phyloP scores from a whole-genome alignment of 2,329 filamentous ascomycete genomes.

The Aspergillus unguis region DNA sequence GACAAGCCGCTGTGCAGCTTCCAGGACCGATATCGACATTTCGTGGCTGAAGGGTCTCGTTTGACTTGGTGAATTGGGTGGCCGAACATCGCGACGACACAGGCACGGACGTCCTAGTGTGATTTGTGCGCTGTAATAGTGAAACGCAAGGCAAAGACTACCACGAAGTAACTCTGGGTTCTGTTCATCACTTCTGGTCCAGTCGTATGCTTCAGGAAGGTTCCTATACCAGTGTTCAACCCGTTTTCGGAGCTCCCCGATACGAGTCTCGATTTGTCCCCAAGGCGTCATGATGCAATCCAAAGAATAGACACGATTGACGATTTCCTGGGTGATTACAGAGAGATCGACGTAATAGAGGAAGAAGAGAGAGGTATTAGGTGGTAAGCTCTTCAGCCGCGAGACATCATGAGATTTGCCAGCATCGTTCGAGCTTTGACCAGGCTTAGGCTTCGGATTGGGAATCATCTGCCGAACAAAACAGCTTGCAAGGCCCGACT shows the following conservation, averaged over 20 bases:
- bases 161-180: slow-evolving; percentile 32
- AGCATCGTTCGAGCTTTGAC: slow-evolving; percentile 22
- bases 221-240: slow-evolving; percentile 40
- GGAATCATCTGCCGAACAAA: slow-evolving; percentile 28
- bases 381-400: slow-evolving; percentile 37
- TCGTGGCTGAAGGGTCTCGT: slow-evolving; percentile 37
- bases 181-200: slow-evolving; percentile 30
- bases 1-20: slow-evolving; percentile 39
- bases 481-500: slow-evolving; percentile 30
- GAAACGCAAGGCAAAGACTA: slow-evolving; percentile 42
- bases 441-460: slow-evolving; percentile 27
- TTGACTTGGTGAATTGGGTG: slow-evolving; percentile 20
- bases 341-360: slow-evolving; percentile 40
- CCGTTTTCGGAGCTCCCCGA: slow-evolving; percentile 36
- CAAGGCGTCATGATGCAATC: slow-evolving; percentile 39
- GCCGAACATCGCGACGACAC: slow-evolving; percentile 42
- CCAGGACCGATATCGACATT: slow-evolving; percentile 38
- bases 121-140: slow-evolving; percentile 44
- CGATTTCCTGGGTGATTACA: slow-evolving; percentile 40
- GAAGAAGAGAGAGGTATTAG: slow-evolving; percentile 36
- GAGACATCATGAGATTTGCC: slow-evolving; percentile 26
- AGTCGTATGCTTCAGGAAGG: slow-evolving; percentile 38
- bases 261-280: slow-evolving; percentile 40
- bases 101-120: slow-evolving; percentile 46
- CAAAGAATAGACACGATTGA: slow-evolving; percentile 42